Conservation (phyloP, 352 stramenopile species). For the Phytophthora cajani region DNA sequence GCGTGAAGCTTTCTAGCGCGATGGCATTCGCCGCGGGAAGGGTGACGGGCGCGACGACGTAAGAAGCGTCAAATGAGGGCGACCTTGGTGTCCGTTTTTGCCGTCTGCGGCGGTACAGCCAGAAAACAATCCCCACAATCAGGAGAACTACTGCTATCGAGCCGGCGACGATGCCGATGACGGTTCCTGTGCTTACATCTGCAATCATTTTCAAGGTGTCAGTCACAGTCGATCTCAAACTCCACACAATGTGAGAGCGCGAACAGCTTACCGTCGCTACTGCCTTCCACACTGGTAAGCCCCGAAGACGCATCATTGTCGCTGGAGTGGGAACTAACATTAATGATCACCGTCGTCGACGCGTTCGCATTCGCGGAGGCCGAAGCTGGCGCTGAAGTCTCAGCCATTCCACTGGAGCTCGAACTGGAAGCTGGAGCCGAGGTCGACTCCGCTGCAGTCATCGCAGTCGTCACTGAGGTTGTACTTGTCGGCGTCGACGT, state of each 20-base stretch:
- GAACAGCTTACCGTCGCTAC: slow-evolving; percentile 15
- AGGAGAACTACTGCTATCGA: slow-evolving; percentile 25
- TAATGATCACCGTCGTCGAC: slow-evolving; percentile 29
- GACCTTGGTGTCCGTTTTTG: slow-evolving; percentile 19
- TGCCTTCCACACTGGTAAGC: slow-evolving; percentile 8
- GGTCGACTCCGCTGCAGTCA: slow-evolving; percentile 11
- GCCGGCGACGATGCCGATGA: slow-evolving; percentile 31
- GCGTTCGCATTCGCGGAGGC: slow-evolving; percentile 30
- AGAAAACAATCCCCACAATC: slow-evolving; percentile 28
- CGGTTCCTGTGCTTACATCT: slow-evolving; percentile 28
- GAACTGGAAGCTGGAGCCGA: slow-evolving; percentile 19
- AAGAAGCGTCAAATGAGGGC: slow-evolving; percentile 29
- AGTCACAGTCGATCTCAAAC: background rate
- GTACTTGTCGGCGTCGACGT: slow-evolving; percentile 6
- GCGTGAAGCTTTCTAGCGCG: slow-evolving; percentile 25
- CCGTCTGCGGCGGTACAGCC: slow-evolving; percentile 31
- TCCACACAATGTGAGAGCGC: background rate
- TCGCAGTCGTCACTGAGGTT: slow-evolving; percentile 15
- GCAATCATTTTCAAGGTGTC: background rate
- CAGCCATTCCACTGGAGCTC: slow-evolving; percentile 13
- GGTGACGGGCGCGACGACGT: slow-evolving; percentile 18
- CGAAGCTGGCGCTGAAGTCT: slow-evolving; percentile 16
- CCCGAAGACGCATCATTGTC: slow-evolving; percentile 27
- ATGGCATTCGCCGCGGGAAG: slow-evolving; percentile 19
- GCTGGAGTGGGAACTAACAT: slow-evolving; percentile 13